Evolutionary conservation across 768 basidiomycete species (phyloP).

Genomic region (Paxillus ammoniavirescens): DNA sequence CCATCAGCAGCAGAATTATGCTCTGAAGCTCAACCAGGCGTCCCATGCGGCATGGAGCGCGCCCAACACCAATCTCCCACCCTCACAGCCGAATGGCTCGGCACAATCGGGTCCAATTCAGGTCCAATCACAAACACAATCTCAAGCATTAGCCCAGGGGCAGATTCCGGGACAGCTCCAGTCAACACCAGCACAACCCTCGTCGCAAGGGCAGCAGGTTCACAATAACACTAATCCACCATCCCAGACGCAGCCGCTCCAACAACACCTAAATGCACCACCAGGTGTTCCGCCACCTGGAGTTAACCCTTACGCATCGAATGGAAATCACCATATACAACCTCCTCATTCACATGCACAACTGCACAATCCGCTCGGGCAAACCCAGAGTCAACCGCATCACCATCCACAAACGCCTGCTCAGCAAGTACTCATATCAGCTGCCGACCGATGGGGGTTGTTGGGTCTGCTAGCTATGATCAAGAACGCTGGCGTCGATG

Average conservation of each 20-base stretch:
- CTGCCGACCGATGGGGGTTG: constrained; percentile 95
- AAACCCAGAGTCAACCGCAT: constrained; percentile 33
- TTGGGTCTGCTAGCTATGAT: constrained; percentile 83
- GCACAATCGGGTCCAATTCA: constrained; percentile 20
- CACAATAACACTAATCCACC: constrained; percentile 33
- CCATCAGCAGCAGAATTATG: constrained; percentile 51
- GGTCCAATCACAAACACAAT: constrained; percentile 22
- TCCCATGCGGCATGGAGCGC: constrained; percentile 66
- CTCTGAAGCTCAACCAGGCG: constrained; percentile 62
- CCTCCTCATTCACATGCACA: constrained; percentile 35
- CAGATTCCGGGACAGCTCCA: constrained; percentile 21
- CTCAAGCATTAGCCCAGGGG: constrained; percentile 22
- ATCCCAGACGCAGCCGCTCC: constrained; percentile 33
- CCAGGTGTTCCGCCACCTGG: constrained; percentile 44
- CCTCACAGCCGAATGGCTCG: constrained; percentile 29
- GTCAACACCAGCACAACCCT: constrained; percentile 21
- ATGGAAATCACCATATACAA: constrained; percentile 36
- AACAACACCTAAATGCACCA: constrained; percentile 54
- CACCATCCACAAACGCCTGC: constrained; percentile 84
- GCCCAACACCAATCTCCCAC: constrained; percentile 45
- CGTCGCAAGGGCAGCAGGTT: constrained; percentile 28
- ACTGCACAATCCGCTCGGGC: constrained; percentile 28
- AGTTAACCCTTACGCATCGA: constrained; percentile 33
- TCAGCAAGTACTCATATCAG: constrained; percentile 88
- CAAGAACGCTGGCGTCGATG: constrained; percentile 71